Base-by-base conservation (phyloP, 2,329 filamentous ascomycete species). In the Rutstroemia sp. region DNA sequence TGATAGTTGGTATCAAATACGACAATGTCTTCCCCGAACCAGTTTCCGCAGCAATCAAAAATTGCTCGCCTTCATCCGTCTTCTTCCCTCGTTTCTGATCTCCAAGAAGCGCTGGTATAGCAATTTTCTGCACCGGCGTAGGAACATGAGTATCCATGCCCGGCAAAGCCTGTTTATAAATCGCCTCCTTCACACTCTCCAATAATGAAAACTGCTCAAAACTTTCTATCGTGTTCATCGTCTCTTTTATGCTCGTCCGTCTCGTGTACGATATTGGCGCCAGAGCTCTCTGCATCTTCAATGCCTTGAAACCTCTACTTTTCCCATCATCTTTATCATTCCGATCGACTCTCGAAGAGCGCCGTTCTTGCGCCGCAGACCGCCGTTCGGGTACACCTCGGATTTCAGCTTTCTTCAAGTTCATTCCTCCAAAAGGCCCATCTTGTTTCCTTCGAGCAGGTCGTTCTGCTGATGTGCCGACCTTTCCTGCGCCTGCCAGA, bases 11-110 rank as follows among this genome's bases (percentile, higher is more conserved):
- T 5, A 96, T 73, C 5, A 97, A 76, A 68, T 99, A 99, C 8
- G 94, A 90, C 60, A 99, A 76, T 1, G 94, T 99, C 76, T 99
- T 99, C 58, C 94, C 94, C 0, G 94, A 97, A 12, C 94, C 94
- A 0, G 94, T 99, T 76, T 99, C 94, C 10, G 94, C 94, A 4
- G 94, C 94, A 50, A 99, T 78, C 12, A 99, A 78, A 68, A 89
- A 96, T 73, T 76, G 80, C 58, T 73, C 72, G 59, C 62, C 63
- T 57, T 23, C 23, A 23, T 54, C 70, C 65, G 54, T 56, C 70
- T 64, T 21, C 10, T 67, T 66, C 60, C 57, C 61, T 48, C 64
- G 70, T 54, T 70, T 71, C 5, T 71, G 67, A 21, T 76, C 69
- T 14, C 84, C 82, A 48, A 96, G 75, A 8, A 99, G 75, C 0